Evolutionary conservation across 257 asterid species (phyloP), one percentile per base, ranked within the genome.

Genomic region (Sherardia arvensis): DNA sequence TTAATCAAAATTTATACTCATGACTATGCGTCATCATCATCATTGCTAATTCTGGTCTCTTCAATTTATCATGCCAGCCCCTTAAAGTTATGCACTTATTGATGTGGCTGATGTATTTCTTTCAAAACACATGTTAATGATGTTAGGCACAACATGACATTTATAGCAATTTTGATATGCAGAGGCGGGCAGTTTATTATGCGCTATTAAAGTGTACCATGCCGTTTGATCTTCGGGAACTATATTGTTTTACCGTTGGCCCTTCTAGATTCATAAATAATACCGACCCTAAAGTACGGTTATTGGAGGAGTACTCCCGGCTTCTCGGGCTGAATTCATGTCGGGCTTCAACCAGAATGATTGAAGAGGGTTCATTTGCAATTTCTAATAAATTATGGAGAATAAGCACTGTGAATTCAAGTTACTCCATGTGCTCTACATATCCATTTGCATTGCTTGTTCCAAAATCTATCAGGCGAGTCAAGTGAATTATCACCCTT

Each of bases 391-490:
- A 85, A 66, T 72, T 80, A 86, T 92, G 99, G 99, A 85, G 99
- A 76, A 87, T 92, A 71, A 92, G 93, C 81, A 74, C 73, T 57
- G 79, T 84, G 71, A 92, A 92, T 71, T 79, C 79, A 54, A 81
- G 75, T 71, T 89, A 92, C 69, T 68, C 88, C 48, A 70, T 89
- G 85, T 84, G 84, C 74, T 75, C 90, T 12, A 92, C 99, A 69
- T 92, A 92, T 81, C 97, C 99, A 49, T 92, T 89, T 84, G 99
- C 96, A 1, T 74, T 92, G 89, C 96, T 92, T 63, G 69, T 90
- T 74, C 99, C 99, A 40, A 89, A 80, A 61, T 85, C 87, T 78
- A 77, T 87, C 53, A 79, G 99, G 99, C 84, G 62, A 76, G 76
- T 64, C 67, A 58, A 69, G 57, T 73, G 58, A 53, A 10, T 7